Evolutionary conservation across 495 filamentous ascomycete species (phyloP), one percentile per base, ranked within the genome.

Genomic region (Glonium stellatum): DNA sequence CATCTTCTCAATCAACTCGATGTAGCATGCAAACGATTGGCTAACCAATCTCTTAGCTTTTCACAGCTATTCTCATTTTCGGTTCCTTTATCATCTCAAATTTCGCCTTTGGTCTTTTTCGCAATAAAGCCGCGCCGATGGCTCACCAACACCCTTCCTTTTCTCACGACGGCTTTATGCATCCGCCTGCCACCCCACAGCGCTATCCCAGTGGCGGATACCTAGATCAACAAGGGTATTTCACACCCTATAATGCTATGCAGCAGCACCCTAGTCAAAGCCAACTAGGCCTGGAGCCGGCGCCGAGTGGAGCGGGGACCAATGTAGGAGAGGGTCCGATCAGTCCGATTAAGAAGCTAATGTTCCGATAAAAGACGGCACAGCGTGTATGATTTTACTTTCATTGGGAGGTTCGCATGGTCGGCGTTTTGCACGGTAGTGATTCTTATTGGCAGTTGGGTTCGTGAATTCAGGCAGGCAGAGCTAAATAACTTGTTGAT

Each of bases 51-150:
- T 13, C 22, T 6, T 23, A 52, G 31, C 54, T 58, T 23, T 59
- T 37, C 36, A 55, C 34, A 35, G 10, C 52, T 31, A 13, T 55
- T n/a, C 27, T 49, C 15, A 10, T 87, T 57, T 72, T 83, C 49
- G 81, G 79, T 39, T 79, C 75, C 56, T 74, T 86, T 58, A 64
- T 79, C 35, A 75, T 81, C 58, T 78, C 76, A 64, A 86, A 86
- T 60, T 68, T 84, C 52, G 80, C 78, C 44, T 84, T 85, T 57
- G 72, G 71, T 12, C 58, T 75, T 44, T 73, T 75, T 59, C 65
- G 76, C n/a, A 58, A 67, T 19, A 76, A 69, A 64, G 41, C 59
- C 35, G 42, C 54, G 31, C 52, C 42, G 6, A 23, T 55, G 53
- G 49, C 49, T 18, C 57, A 41, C 31, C 55, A 62, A 35, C 58